Conservation (phyloP, 495 filamentous ascomycete species). For the Bryoglossum gracile region DNA sequence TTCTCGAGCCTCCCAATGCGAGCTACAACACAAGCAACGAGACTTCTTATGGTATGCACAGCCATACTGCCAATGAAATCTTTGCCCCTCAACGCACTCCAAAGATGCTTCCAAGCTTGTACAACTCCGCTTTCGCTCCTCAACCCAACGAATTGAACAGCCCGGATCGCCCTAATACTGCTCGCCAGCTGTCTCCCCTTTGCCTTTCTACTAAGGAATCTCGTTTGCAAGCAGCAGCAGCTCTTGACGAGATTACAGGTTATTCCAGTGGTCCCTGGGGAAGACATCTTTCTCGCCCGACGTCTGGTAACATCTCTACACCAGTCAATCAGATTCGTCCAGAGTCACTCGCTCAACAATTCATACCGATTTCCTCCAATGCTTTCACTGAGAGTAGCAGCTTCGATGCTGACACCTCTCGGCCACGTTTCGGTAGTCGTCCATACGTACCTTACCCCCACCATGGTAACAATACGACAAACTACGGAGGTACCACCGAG, state of each 20-base stretch:
- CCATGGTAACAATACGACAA: conserved; percentile 15
- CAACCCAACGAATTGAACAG: conserved; percentile 23
- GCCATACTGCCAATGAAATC: conserved; percentile 22
- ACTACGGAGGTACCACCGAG: conserved; percentile 17
- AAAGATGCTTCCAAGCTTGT: conserved; percentile 20
- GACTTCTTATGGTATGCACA: conserved; percentile 29
- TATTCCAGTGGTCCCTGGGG: conserved; percentile 12
- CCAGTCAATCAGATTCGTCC: conserved; percentile 17
- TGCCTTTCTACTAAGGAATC: conserved; percentile 13
- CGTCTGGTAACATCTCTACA: conserved; percentile 1
- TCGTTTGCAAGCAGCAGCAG: conserved; percentile 11
- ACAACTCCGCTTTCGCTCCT: conserved; percentile 21
- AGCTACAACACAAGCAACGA: conserved; percentile 16
- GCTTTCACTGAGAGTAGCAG: conserved; percentile 31
- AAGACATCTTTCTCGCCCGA: conserved; percentile 1
- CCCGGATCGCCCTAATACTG: conserved; percentile 9
- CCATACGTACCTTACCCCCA: conserved; percentile 2
- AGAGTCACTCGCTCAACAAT: conserved; percentile 11
- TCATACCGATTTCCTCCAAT: conserved; percentile 15
- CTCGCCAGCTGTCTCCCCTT: conserved; percentile 15
- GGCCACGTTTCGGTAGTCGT: too few relatives aligned
- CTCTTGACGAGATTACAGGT: conserved; percentile 15
- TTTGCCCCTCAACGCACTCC: conserved; percentile 19
- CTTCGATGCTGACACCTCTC: conserved; percentile 29
- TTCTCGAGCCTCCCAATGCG: conserved; percentile 35